Evolutionary conservation across 1,284 basidiomycete genomes (phyloP), one percentile per base, ranked within the genome.

Genomic region (Austroboletus novae-zelandiae): DNA sequence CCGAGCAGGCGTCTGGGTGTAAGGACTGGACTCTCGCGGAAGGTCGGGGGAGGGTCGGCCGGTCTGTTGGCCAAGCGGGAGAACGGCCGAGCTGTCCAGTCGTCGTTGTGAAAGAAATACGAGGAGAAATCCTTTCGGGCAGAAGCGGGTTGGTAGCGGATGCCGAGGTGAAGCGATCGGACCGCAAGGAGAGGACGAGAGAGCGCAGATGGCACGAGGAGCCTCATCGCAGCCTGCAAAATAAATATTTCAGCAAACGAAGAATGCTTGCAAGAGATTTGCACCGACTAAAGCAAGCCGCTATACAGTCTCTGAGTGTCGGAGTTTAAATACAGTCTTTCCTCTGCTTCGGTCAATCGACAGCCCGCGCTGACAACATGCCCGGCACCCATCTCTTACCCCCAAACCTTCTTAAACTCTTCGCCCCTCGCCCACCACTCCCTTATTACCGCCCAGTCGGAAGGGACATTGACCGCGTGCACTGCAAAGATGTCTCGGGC

Each of bases 361-460:
- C 43, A 37, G n/a, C 30, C 37, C 20, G 41, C 30, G 42, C 46
- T 32, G 49, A 55, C 61, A 61, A 57, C 39, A 89, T 89, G 86
- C 87, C 86, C 29, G 86, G 87, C 43, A 94, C 92, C 9, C 88
- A 94, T 71, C 78, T 95, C 36, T 80, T 98, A 40, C 94, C 94
- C 7, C 92, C 93, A 9, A 96, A 97, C 70, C 83, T 98, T 45
- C 83, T 97, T 68, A 92, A 94, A 70, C 86, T 98, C 58, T 98
- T 98, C 67, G 89, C 93, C 0, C 94, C 94, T 14, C 84, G 94
- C 15, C 91, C 94, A 2, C 89, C 88, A 4, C 79, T 96, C 2
- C 87, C 87, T 0, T 97, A 93, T 67, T 67, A 85, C 36, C 86
- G 91, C 29, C 93, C 94, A 1, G 75, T 93, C 27, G 91, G 89